Base-by-base conservation (phyloP, 1,284 basidiomycete species). In the Heterobasidion occidentale region DNA sequence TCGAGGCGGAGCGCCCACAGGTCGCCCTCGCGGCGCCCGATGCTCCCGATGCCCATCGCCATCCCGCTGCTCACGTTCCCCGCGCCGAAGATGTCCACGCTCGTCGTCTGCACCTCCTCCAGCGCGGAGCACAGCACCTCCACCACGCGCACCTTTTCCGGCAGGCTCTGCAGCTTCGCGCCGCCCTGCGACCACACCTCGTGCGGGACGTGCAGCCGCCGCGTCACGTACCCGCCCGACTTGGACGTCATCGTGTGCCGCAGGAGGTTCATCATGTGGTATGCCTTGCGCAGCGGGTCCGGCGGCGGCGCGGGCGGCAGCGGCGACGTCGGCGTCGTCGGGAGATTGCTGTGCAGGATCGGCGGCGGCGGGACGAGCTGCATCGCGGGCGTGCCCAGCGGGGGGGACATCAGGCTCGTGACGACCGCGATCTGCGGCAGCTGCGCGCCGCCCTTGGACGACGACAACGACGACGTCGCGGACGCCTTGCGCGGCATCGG, bases 151-250 rank as follows among this genome's bases (percentile, higher is more conserved):
- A 94, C 83, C 71, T 97, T 97, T 62, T 93, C 90, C 51, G 86
- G 81, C 38, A 94, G 67, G 63, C 90, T 90, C 12, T 75, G 74
- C 49, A 96, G 77, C 69, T 94, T 94, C 36, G 88, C 88, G 36
- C 92, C 92, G 19, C 86, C 84, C 66, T 92, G 89, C 42, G 87
- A 88, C 96, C 96, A 99, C 9, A 96, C 86, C 60, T 90, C 88
- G 50, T 87, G 82, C 6, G 94, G 90, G 19, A 98, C 86, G 70
- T 94, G 95, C 59, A 99, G 74, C 46, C 86, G 81, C 33, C 85
- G 84, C 1, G 93, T 96, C 56, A 98, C 75, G 68, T 96, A 97
- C 12, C 89, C 92, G 11, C 95, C 95, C 1, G 87, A 81, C 55
- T 80, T 77, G n/a, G 84, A 83, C 34, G 81, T 81, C 82, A 96